Evolutionary conservation across 1,284 basidiomycete species (phyloP).

Genomic region (Ceratobasidium theobromae): DNA sequence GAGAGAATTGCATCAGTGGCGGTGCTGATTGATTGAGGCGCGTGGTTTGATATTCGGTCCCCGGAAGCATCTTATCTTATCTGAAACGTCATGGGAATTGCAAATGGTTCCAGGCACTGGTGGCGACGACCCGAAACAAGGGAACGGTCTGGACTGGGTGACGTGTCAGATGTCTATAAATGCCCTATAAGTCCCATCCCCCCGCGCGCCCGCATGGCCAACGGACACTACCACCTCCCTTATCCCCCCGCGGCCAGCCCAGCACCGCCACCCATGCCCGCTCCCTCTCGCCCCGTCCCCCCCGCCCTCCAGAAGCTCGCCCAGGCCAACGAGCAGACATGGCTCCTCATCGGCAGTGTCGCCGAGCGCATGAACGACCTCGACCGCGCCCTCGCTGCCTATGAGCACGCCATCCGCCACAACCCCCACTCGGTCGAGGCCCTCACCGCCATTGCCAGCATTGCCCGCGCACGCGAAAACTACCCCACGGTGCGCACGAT

Average conservation of each 20-base stretch:
- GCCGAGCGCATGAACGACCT: constrained; percentile 90
- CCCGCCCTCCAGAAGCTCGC: constrained; percentile 33
- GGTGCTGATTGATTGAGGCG: no score
- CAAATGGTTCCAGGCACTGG: no score
- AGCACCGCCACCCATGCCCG: constrained; percentile 8
- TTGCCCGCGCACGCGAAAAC: constrained; percentile 85
- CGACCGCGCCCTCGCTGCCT: constrained; percentile 84
- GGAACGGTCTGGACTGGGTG: neutral
- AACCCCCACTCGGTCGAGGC: constrained; percentile 86
- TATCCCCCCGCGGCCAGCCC: constrained; percentile 14
- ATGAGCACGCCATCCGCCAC: constrained; percentile 89
- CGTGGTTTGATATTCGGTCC: neutral
- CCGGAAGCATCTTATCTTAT: neutral
- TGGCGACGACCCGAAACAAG: neutral
- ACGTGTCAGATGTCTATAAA: constrained; percentile 5
- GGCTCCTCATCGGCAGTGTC: constrained; percentile 80
- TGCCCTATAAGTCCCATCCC: constrained; percentile 8
- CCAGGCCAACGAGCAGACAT: constrained; percentile 37
- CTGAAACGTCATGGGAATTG: neutral
- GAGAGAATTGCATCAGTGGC: neutral
- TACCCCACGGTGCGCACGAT: constrained; percentile 69
- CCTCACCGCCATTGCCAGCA: constrained; percentile 87
- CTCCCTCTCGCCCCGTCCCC: constrained; percentile 8
- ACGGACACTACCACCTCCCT: neutral
- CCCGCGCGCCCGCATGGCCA: neutral